These are phyloP conservation scores for Hypoxylon sp. DNA, from an alignment of 2,329 filamentous ascomycete genomes.

Conservation along the genomic window DNA sequence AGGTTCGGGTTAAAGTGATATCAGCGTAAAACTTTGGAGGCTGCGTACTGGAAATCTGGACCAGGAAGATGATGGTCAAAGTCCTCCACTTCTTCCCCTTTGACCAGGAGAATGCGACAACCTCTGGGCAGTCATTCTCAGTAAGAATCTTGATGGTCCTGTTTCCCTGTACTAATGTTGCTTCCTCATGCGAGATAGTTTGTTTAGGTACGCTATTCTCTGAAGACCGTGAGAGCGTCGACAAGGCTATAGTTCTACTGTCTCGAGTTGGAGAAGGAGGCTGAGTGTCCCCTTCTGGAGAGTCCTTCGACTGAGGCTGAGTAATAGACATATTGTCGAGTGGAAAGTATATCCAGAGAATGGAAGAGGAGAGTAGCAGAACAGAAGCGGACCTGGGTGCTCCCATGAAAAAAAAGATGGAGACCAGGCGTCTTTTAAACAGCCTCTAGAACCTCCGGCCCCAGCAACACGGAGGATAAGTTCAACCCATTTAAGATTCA, in stretches of 20 bases:
- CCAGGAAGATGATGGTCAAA: constrained; percentile 63
- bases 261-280: not conserved
- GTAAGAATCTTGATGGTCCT: constrained; percentile 50
- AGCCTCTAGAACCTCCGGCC: not conserved
- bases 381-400: constrained; percentile 1
- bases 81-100: constrained; percentile 65
- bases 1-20: not conserved
- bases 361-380: not conserved
- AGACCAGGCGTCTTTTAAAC: not conserved
- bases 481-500: constrained; percentile 33
- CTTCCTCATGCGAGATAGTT: constrained; percentile 28
- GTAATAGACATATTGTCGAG: constrained; percentile 4
- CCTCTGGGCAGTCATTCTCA: constrained; percentile 62
- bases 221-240: constrained; percentile 6
- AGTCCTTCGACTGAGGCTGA: not conserved
- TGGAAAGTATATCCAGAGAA: not conserved
- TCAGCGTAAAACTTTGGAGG: not conserved
- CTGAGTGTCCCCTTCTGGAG: constrained; percentile 2
- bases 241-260: not conserved
- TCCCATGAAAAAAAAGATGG: constrained; percentile 18
- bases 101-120: constrained; percentile 60
- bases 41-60: constrained; percentile 60
- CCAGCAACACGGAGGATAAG: not conserved
- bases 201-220: constrained; percentile 19
- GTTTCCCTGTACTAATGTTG: not conserved